These are phyloP conservation scores for Paraconiothyrium brasiliense DNA, from an alignment of 2,329 filamentous ascomycete genomes.

Conservation along the genomic window DNA sequence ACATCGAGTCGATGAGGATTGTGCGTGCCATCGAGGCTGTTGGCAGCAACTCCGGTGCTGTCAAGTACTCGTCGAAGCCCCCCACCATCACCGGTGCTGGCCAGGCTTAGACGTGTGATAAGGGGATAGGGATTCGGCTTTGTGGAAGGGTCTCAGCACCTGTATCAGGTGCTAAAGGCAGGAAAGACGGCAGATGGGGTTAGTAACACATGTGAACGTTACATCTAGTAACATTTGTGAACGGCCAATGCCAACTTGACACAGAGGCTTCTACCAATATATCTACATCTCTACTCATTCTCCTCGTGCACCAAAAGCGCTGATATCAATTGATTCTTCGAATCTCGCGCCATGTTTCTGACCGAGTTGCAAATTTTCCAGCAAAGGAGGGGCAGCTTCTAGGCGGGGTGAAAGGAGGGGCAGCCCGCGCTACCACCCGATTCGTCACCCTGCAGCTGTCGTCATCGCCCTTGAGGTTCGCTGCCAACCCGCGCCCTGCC, in stretches of 20 bases:
- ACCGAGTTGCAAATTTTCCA: conserved; percentile 28
- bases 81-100: conserved; percentile 65
- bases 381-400: conserved; percentile 30
- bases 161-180: conserved; percentile 14
- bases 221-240: conserved; percentile 10
- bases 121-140: conserved; percentile 23
- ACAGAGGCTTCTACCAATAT: conserved; percentile 9
- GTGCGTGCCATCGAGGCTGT: conserved; percentile 69
- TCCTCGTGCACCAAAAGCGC: neutral
- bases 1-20: conserved; percentile 61
- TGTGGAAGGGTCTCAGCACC: conserved; percentile 20
- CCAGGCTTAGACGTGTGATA: conserved; percentile 51
- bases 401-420: too few species aligned
- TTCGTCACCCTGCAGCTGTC: conserved; percentile 18
- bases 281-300: conserved; percentile 4
- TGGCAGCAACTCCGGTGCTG: conserved; percentile 63
- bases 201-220: conserved; percentile 29
- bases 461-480: conserved; percentile 20
- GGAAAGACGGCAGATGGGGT: conserved; percentile 22
- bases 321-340: neutral
- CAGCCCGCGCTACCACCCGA: conserved; percentile 28
- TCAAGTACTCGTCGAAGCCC: conserved; percentile 59
- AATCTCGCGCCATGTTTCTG: too few species aligned
- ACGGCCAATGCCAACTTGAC: conserved; percentile 5
- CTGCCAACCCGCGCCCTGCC: neutral